Evolutionary conservation across 495 filamentous ascomycete species (phyloP).

Genomic region (Aspergillus hancockii): DNA sequence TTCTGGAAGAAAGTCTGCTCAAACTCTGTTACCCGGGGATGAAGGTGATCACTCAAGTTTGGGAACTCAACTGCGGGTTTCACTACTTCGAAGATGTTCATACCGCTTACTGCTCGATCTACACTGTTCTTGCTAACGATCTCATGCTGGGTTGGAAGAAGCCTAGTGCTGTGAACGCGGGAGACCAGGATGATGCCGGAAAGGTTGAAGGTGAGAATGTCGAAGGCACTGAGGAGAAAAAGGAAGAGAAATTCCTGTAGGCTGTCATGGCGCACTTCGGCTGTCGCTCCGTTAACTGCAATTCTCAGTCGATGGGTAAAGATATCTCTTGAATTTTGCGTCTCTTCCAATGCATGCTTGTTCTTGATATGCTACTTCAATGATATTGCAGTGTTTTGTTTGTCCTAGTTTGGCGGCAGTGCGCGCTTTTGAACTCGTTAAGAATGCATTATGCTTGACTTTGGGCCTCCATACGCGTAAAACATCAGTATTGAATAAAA

Average conservation of each 20-base stretch:
- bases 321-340: neutral
- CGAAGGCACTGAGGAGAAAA: slow-evolving; percentile 4
- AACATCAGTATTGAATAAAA: neutral
- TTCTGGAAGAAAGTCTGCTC: slow-evolving; percentile 67
- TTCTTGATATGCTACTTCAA: neutral
- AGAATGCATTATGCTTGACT: neutral
- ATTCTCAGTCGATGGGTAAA: neutral
- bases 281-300: neutral
- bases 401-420: neutral
- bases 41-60: slow-evolving; percentile 69
- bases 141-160: slow-evolving; percentile 67
- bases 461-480: neutral
- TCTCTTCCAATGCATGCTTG: neutral
- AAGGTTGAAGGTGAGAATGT: slow-evolving; percentile 13
- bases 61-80: slow-evolving; percentile 61
- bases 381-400: neutral
- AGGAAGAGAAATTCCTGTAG: neutral
- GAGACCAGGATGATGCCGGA: slow-evolving; percentile 16
- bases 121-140: slow-evolving; percentile 69
- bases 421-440: neutral
- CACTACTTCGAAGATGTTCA: slow-evolving; percentile 60
- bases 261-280: neutral
- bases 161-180: slow-evolving; percentile 34
- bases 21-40: slow-evolving; percentile 66
- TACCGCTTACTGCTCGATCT: slow-evolving; percentile 57